Conservation (phyloP, 805 yeast genomes). For the Babjeviella inositovora region DNA sequence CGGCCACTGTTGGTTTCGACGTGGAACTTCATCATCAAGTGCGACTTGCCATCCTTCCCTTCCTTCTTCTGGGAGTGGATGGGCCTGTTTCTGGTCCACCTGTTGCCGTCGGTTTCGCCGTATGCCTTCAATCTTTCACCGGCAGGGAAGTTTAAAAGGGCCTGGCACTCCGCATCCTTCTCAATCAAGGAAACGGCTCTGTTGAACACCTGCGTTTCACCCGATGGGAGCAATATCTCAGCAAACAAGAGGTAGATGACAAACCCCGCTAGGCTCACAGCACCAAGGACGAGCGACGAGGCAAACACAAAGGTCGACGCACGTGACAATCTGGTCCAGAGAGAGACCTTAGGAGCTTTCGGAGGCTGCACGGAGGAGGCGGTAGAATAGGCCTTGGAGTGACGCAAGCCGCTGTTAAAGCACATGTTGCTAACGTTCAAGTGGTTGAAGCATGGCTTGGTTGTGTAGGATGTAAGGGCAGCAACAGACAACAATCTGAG, state of each 20-base stretch:
- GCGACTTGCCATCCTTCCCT: conserved; percentile 69
- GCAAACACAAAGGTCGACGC: conserved; percentile 49
- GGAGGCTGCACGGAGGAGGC: conserved; percentile 11
- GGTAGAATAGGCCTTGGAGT: conserved; percentile 5
- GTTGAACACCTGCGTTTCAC: conserved; percentile 83
- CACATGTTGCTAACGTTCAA: no score
- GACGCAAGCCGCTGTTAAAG: no score
- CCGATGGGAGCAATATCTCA: conserved; percentile 77
- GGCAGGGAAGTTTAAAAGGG: conserved; percentile 32
- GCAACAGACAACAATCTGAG: no score
- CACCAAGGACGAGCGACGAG: conserved; percentile 48
- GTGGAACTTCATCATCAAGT: conserved; percentile 70
- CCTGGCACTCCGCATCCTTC: conserved; percentile 42
- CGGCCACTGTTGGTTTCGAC: conserved; percentile 53
- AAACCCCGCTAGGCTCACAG: conserved; percentile 49
- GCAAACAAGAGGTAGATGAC: conserved; percentile 62
- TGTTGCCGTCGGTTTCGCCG: conserved; percentile 58
- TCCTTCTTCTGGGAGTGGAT: conserved; percentile 48
- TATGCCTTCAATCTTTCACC: conserved; percentile 65
- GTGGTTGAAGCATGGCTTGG: no score
- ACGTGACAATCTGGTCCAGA: conserved; percentile 31
- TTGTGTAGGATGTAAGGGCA: no score
- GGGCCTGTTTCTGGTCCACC: conserved; percentile 85
- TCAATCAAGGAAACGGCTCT: conserved; percentile 70
- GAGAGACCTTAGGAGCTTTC: conserved; percentile 20